Evolutionary conservation across 2,329 filamentous ascomycete genomes (phyloP), one percentile per base, ranked within the genome.

Genomic region (Fusarium succisae): DNA sequence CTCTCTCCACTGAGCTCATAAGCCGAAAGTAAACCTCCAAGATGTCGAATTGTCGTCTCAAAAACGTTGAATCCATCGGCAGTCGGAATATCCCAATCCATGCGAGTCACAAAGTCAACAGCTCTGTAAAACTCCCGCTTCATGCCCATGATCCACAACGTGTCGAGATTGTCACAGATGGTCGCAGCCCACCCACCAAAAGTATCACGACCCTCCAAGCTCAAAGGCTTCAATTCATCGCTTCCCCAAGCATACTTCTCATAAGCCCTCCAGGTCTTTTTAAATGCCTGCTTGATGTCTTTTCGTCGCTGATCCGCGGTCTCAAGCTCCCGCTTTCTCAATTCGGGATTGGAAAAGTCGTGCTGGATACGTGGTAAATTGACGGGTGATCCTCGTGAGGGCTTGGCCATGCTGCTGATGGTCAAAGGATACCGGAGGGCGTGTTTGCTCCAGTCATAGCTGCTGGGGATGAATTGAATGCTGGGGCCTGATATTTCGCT

Each of bases 41-140:
- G 85, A 77, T 92, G 92, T 39, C 91, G 86, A 66, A 92, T 92
- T 4, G 88, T 92, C 1, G 90, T 92, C 81, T 93, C 91, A 64
- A 93, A 92, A 3, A 92, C 81, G 57, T 91, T 92, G 70, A 92
- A 87, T 26, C 86, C 68, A 11, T 72, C 59, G 7, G 69, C 72
- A 1, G 72, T 79, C 0, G 88, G 87, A 1, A 82, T 85, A 5
- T 87, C 85, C 79, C 91, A 93, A 8, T 78, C 73, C 62, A 78
- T 63, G 9, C 69, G 66, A 8, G 86, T 81, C 10, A 90, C 86
- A 8, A 87, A 88, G 63, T 85, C 81, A 3, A 90, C 88, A 6
- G 91, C 91, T 65, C 87, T 84, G 48, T 88, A 85, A 75, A 93
- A 93, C 56, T 93, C 91, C 1, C 86, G 83, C 74, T 87, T 86